A percentile compares a stretch with the other conserved stretches of the same genome.
phyloP scores from a whole-genome alignment of 768 basidiomycete species.

The Phylloporus sp. region DNA sequence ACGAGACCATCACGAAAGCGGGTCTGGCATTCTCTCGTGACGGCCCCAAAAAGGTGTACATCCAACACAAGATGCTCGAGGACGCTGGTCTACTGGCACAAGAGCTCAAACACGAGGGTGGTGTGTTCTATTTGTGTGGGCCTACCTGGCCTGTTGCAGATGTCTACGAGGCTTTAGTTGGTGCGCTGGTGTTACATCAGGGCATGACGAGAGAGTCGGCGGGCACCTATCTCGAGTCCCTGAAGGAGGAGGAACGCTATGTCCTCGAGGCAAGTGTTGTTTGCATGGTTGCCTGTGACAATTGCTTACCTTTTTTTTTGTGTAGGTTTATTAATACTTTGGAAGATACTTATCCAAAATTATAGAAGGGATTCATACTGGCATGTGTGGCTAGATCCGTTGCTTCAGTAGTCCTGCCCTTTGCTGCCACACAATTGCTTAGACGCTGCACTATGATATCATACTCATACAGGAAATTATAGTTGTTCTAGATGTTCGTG shows the following conservation, averaged over 20 bases:
- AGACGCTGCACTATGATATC: neutral
- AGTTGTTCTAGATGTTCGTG: neutral
- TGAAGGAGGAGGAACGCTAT: constrained; percentile 97
- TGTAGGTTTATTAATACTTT: constrained; percentile 25
- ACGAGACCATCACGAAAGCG: constrained; percentile 80
- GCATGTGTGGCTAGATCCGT: neutral
- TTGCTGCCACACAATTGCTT: neutral
- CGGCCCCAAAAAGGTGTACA: constrained; percentile 89
- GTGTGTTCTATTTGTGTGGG: constrained; percentile 94
- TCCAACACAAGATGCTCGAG: constrained; percentile 97
- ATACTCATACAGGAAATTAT: neutral
- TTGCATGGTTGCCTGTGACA: neutral
- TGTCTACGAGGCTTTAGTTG: constrained; percentile 89
- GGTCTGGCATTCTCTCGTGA: constrained; percentile 98
- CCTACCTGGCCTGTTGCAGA: constrained; percentile 99
- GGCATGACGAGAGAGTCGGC: constrained; percentile 62
- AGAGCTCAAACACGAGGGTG: constrained; percentile 68
- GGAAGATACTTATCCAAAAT: neutral
- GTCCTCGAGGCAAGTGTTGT: constrained; percentile 72
- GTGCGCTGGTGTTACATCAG: constrained; percentile 70
- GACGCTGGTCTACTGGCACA: constrained; percentile 74
- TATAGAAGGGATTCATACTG: neutral
- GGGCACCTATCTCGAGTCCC: constrained; percentile 75
- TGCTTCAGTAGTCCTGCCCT: neutral
- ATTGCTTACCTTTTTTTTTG: constrained; percentile 1